A percentile compares a stretch with the other conserved stretches of the same genome.
phyloP scores from a whole-genome alignment of 768 basidiomycete species.

The Mrakia hoshinonis region DNA sequence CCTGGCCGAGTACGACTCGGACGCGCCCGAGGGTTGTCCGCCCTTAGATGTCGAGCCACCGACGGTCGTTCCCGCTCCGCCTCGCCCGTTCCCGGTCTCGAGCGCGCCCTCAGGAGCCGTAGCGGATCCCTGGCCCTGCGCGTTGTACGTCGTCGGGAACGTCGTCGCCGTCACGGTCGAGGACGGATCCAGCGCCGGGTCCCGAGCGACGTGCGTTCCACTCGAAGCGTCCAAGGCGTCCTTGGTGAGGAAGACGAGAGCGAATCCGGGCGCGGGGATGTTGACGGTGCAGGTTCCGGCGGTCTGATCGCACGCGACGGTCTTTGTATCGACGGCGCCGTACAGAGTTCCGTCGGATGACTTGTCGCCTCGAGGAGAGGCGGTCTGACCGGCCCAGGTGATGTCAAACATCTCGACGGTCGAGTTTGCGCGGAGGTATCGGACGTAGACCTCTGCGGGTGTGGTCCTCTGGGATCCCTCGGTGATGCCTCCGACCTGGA shows the following conservation, averaged over 20 bases:
- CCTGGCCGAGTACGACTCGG: not conserved
- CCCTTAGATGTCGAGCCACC: conserved; percentile 23
- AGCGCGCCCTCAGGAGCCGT: conserved; percentile 14
- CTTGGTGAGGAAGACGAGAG: conserved; percentile 48
- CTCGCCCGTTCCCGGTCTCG: conserved; percentile 22
- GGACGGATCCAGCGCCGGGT: too few species aligned
- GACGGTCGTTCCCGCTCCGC: not conserved
- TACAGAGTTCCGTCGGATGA: conserved; percentile 58
- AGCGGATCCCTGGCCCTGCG: conserved; percentile 18
- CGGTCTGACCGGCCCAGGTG: conserved; percentile 68
- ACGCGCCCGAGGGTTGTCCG: not conserved
- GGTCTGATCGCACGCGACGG: conserved; percentile 52
- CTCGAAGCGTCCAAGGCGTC: conserved; percentile 15
- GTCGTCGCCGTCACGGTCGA: conserved; percentile 5
- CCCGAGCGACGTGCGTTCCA: conserved; percentile 10
- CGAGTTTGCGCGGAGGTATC: conserved; percentile 45
- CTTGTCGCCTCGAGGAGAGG: conserved; percentile 46
- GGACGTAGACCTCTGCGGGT: conserved; percentile 44
- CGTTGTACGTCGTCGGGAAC: conserved; percentile 25
- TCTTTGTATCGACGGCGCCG: conserved; percentile 52
- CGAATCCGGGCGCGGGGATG: conserved; percentile 63
- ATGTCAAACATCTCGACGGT: conserved; percentile 58
- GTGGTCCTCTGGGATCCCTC: conserved; percentile 21
- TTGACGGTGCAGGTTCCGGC: conserved; percentile 53
- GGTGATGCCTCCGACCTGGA: conserved; percentile 47